Evolutionary conservation across 2,329 filamentous ascomycete genomes (phyloP).

Genomic region (Trichoderma pleuroti): DNA sequence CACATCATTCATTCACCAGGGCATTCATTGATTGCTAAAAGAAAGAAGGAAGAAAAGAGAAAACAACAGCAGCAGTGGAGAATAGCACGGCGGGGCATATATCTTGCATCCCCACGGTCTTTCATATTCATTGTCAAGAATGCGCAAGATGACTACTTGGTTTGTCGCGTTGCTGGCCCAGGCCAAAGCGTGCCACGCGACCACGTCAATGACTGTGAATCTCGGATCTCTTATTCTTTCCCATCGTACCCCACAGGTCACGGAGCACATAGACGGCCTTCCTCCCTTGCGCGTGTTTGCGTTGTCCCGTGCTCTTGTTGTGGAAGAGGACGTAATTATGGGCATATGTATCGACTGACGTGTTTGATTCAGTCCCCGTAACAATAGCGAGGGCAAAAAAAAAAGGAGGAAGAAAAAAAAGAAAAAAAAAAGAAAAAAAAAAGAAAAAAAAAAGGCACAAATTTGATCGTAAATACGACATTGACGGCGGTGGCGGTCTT

Average conservation of each 20-base stretch:
- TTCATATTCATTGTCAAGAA: background rate
- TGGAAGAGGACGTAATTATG: background rate
- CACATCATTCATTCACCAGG: background rate
- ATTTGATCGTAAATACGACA: background rate
- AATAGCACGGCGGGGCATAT: constrained; percentile 2
- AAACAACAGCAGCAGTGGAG: background rate
- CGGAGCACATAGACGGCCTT: background rate
- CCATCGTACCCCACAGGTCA: background rate
- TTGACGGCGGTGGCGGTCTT: background rate
- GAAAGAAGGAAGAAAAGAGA: background rate
- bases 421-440: too few relatives aligned
- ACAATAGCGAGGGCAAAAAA: background rate
- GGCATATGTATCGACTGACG: background rate
- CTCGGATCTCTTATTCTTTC: background rate
- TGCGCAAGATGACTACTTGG: background rate
- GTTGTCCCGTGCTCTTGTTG: background rate
- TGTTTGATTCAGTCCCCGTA: background rate
- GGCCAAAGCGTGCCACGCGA: background rate
- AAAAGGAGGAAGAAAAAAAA: too few relatives aligned
- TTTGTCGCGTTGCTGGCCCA: background rate
- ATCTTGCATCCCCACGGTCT: background rate
- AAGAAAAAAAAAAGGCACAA: too few relatives aligned
- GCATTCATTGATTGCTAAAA: background rate
- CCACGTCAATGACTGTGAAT: background rate
- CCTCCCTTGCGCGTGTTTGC: background rate